phyloP scores from a whole-genome alignment of 2,329 filamentous ascomycete genomes.

The Eurotiales sp. region DNA sequence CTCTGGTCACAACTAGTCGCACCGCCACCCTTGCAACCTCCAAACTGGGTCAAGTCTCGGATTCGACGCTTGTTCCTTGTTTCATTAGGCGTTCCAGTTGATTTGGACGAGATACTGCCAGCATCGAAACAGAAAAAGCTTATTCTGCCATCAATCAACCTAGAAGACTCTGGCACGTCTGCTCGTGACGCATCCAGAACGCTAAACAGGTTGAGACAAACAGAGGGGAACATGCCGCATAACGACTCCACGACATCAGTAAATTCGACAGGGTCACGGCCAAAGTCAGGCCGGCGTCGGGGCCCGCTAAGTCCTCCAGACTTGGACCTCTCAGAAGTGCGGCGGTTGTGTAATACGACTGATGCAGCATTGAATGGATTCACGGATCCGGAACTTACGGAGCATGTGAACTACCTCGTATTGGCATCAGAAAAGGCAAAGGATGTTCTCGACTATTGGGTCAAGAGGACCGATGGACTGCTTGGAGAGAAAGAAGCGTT shows the following conservation, averaged over 20 bases:
- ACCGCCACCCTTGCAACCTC: slow-evolving; percentile 87
- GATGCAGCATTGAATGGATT: slow-evolving; percentile 77
- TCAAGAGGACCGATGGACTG: slow-evolving; percentile 78
- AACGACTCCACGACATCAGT: slow-evolving; percentile 23
- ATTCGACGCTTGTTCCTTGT: slow-evolving; percentile 94
- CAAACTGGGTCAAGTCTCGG: slow-evolving; percentile 95
- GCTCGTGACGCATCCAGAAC: slow-evolving; percentile 50
- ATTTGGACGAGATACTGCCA: slow-evolving; percentile 94
- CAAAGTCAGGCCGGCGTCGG: slow-evolving; percentile 35
- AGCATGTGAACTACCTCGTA: slow-evolving; percentile 67
- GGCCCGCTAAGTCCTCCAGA: slow-evolving; percentile 65
- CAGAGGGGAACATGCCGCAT: slow-evolving; percentile 31
- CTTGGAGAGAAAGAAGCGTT: slow-evolving; percentile 89
- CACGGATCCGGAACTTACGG: slow-evolving; percentile 69
- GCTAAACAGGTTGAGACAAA: slow-evolving; percentile 28
- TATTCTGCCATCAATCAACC: slow-evolving; percentile 74
- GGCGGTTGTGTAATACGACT: slow-evolving; percentile 76
- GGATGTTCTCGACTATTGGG: slow-evolving; percentile 82
- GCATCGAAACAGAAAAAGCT: slow-evolving; percentile 98
- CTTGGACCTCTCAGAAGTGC: slow-evolving; percentile 73
- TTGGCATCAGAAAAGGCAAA: slow-evolving; percentile 68
- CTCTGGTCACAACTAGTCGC: slow-evolving; percentile 96
- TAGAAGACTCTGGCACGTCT: slow-evolving; percentile 52
- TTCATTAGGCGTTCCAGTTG: slow-evolving; percentile 90
- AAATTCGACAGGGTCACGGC: slow-evolving; percentile 26